Evolutionary conservation across 129 eudicot genomes (phyloP).

Genomic region (Lactuca sativa): DNA sequence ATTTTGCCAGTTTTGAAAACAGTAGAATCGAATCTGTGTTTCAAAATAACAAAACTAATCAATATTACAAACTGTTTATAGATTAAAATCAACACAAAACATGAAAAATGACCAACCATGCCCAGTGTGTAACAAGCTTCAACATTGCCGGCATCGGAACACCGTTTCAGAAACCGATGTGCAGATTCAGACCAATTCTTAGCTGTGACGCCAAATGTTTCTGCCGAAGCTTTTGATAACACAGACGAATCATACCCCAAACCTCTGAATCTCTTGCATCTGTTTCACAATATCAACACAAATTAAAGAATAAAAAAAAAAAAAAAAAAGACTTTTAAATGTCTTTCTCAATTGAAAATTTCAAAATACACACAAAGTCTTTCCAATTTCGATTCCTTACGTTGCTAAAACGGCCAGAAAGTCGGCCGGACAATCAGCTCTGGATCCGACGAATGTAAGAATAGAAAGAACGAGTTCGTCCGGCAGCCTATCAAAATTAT

Average conservation of each 20-base stretch:
- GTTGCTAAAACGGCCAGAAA: slow-evolving; percentile 37
- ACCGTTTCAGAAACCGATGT: slow-evolving; percentile 35
- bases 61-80: too few relatives aligned
- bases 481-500: slow-evolving; percentile 36
- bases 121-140: slow-evolving; percentile 48
- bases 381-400: slow-evolving; percentile 29
- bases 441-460: slow-evolving; percentile 37
- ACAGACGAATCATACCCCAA: slow-evolving; percentile 35
- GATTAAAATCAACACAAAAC: not conserved
- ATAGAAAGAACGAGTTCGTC: slow-evolving; percentile 50
- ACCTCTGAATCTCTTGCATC: slow-evolving; percentile 32
- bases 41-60: not conserved
- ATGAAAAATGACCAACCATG: slow-evolving; percentile 33
- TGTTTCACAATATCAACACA: slow-evolving; percentile 20
- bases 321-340: not conserved
- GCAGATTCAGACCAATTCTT: slow-evolving; percentile 32
- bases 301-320: too few relatives aligned
- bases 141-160: slow-evolving; percentile 39
- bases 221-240: slow-evolving; percentile 32
- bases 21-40: slow-evolving; percentile 41
- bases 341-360: too few relatives aligned
- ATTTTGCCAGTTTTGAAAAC: slow-evolving; percentile 14
- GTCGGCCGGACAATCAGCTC: slow-evolving; percentile 51
- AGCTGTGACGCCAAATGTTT: slow-evolving; percentile 33
- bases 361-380: not conserved